Evolutionary conservation across 2,329 filamentous ascomycete species (phyloP).

Genomic region (Botrytis porri): DNA sequence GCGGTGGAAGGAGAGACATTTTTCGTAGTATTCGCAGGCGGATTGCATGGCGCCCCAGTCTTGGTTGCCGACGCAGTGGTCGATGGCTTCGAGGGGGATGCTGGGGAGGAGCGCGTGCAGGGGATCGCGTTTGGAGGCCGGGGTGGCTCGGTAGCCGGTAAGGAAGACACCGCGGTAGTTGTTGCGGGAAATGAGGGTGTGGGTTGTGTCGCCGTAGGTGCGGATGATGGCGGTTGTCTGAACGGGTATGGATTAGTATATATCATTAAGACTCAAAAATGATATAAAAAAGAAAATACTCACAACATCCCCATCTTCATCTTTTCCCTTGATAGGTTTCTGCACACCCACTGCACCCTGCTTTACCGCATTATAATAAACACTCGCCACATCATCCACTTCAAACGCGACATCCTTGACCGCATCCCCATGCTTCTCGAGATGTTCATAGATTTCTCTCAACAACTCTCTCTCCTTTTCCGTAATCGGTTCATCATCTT

Average conservation of each 20-base stretch:
- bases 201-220: conserved; percentile 94
- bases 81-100: conserved; percentile 71
- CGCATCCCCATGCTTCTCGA: conserved; percentile 85
- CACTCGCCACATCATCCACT: conserved; percentile 80
- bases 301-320: conserved; percentile 52
- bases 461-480: conserved; percentile 63
- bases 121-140: conserved; percentile 39
- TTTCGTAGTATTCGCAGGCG: conserved; percentile 72
- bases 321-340: conserved; percentile 52
- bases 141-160: conserved; percentile 69
- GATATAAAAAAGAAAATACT: neutral
- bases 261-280: too few relatives aligned
- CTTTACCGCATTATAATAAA: conserved; percentile 71
- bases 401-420: conserved; percentile 96
- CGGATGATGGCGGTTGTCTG: conserved; percentile 70
- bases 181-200: conserved; percentile 77
- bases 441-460: conserved; percentile 74
- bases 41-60: conserved; percentile 84
- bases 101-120: conserved; percentile 51
- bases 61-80: conserved; percentile 97
- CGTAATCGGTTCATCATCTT: conserved; percentile 58
- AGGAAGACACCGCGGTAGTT: conserved; percentile 75
- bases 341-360: conserved; percentile 61
- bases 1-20: conserved; percentile 85
- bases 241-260: neutral